Conservation (phyloP, 139 green algal genomes). For the Coccomyxa sp. region DNA sequence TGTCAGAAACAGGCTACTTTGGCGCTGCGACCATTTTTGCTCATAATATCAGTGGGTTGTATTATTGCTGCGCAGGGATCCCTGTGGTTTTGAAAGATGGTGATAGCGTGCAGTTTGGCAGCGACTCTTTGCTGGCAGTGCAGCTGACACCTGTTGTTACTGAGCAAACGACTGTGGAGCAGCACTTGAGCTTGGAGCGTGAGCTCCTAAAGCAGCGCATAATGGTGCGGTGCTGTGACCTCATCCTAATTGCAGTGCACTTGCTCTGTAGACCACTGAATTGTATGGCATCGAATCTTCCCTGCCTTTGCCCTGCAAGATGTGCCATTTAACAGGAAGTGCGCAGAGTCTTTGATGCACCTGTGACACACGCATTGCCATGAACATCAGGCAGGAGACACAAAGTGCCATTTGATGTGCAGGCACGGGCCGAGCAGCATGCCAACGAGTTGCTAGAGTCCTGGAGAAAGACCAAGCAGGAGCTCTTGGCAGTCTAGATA, state of each 20-base stretch:
- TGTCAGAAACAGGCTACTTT: not conserved
- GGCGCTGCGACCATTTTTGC: not conserved
- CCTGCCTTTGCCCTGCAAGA: no score
- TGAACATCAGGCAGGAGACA: not conserved
- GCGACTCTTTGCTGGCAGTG: slow-evolving; percentile 11
- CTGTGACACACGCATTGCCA: not conserved
- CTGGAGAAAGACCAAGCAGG: slow-evolving; percentile 1
- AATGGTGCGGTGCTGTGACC: slow-evolving; percentile 1
- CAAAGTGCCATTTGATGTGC: not conserved
- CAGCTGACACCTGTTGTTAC: slow-evolving; percentile 8
- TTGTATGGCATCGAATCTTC: not conserved
- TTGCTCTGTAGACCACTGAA: not conserved
- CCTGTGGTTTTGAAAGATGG: slow-evolving; percentile 12
- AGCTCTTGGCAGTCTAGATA: not conserved
- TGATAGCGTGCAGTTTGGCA: slow-evolving; percentile 24
- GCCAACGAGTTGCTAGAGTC: slow-evolving; percentile 9
- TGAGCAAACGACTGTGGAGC: slow-evolving; percentile 30
- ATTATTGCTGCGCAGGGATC: not conserved
- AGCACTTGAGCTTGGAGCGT: slow-evolving; percentile 24
- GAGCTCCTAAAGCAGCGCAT: slow-evolving; percentile 17
- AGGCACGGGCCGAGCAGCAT: slow-evolving; percentile 16
- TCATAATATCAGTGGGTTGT: no score
- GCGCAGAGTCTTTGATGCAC: no score
- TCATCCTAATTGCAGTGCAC: not conserved
- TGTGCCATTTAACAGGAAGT: not conserved